These are phyloP conservation scores for Komagataella phaffii DNA, from an alignment of 805 yeast genomes.

Conservation along the genomic window DNA sequence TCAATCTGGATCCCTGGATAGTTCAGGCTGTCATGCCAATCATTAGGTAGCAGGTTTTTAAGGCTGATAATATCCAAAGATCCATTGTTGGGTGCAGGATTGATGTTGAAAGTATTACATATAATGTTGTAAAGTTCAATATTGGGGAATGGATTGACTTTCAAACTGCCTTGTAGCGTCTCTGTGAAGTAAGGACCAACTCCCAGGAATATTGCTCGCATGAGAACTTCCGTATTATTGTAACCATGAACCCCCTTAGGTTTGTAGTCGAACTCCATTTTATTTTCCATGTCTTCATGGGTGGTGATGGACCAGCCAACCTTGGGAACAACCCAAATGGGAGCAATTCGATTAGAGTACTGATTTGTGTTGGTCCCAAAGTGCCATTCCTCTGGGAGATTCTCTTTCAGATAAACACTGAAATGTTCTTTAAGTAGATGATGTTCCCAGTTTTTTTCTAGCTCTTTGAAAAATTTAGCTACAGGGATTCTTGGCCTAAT, in stretches of 20 bases:
- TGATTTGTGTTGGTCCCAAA: conserved; percentile 30
- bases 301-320: conserved; percentile 72
- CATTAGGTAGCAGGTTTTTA: conserved; percentile 18
- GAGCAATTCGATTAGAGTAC: conserved; percentile 59
- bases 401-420: conserved; percentile 37
- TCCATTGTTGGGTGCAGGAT: conserved; percentile 54
- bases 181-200: conserved; percentile 63
- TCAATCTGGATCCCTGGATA: conserved; percentile 41
- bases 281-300: conserved; percentile 33
- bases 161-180: conserved; percentile 10
- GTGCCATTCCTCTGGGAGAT: conserved; percentile 37
- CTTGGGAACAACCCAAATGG: conserved; percentile 74
- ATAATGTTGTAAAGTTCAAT: conserved; percentile 61
- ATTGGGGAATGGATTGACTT: conserved; percentile 55
- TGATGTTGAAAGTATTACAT: conserved; percentile 44
- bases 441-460: conserved; percentile 18
- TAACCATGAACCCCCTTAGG: conserved; percentile 82
- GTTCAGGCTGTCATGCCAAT: conserved; percentile 31
- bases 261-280: conserved; percentile 30
- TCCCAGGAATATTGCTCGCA: conserved; percentile 76
- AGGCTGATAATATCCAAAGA: conserved; percentile 9
- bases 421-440: conserved; percentile 20
- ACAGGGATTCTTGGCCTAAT: conserved; percentile 40
- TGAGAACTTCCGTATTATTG: conserved; percentile 58
- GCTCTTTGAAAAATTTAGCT: conserved; percentile 31